Conservation (phyloP, 306 rosid genomes). For the Vicia villosa region DNA sequence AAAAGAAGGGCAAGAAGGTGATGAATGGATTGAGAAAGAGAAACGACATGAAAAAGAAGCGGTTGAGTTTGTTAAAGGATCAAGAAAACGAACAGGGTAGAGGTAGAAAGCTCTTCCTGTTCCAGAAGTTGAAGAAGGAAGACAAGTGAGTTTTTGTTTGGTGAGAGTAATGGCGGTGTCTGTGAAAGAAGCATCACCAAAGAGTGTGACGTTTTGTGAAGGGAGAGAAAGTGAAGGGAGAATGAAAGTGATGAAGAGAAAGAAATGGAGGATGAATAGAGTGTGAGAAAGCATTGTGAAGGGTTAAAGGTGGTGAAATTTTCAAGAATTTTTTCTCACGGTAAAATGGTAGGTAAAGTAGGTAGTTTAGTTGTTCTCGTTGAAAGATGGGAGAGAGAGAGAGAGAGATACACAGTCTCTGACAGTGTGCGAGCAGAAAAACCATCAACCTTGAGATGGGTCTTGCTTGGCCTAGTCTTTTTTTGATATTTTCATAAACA, state of each 20-base stretch:
- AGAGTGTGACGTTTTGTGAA: slow-evolving; percentile 63
- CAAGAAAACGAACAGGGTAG: slow-evolving; percentile 76
- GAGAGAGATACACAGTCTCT: too few species aligned
- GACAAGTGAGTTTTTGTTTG: slow-evolving; percentile 52
- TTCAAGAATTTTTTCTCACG: slow-evolving; percentile 28
- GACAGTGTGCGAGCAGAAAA: too few species aligned
- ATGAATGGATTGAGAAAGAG: slow-evolving; percentile 63
- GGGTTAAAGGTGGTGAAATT: neutral
- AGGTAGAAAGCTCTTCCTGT: slow-evolving; percentile 68
- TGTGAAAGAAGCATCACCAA: slow-evolving; percentile 64
- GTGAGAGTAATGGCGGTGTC: slow-evolving; percentile 64
- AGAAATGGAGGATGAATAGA: slow-evolving; percentile 17
- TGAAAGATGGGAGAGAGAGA: neutral
- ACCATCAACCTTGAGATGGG: too few species aligned
- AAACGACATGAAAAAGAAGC: slow-evolving; percentile 70
- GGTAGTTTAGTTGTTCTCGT: neutral
- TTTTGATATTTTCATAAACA: too few species aligned
- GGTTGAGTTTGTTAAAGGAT: slow-evolving; percentile 52
- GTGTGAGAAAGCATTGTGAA: slow-evolving; percentile 39
- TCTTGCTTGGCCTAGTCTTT: neutral
- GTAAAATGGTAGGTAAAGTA: neutral
- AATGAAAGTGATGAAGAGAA: slow-evolving; percentile 29
- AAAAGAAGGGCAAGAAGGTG: slow-evolving; percentile 55
- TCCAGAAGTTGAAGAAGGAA: slow-evolving; percentile 42
- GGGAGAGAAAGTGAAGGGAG: slow-evolving; percentile 35